phyloP scores from a whole-genome alignment of 805 yeast species.

The Nakazawaea molendinolei region DNA sequence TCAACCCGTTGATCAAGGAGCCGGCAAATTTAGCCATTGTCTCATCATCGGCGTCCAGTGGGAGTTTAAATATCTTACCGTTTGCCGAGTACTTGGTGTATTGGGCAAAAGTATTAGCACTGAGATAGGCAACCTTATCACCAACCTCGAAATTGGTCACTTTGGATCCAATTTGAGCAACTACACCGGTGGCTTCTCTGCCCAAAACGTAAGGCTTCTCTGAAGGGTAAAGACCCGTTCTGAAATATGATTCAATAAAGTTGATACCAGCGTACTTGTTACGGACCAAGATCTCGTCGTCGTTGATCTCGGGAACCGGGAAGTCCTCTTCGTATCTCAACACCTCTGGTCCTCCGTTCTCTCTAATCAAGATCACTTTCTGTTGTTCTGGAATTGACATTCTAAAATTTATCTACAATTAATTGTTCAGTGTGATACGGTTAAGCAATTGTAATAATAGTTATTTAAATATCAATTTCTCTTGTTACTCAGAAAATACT shows the following conservation, averaged over 20 bases:
- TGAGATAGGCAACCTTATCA: conserved; percentile 59
- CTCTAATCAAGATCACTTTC: conserved; percentile 47
- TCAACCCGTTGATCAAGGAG: conserved; percentile 62
- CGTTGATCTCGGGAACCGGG: conserved; percentile 52
- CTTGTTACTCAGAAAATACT: too few relatives aligned
- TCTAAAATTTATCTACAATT: not conserved
- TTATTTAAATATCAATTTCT: not conserved
- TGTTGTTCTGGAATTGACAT: conserved; percentile 46
- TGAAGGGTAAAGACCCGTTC: conserved; percentile 69
- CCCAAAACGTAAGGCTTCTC: conserved; percentile 62
- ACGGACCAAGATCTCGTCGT: conserved; percentile 60
- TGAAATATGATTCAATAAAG: conserved; percentile 76
- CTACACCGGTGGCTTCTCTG: conserved; percentile 61
- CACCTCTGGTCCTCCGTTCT: conserved; percentile 53
- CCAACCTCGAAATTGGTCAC: conserved; percentile 56
- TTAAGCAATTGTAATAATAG: too few relatives aligned
- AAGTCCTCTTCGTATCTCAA: conserved; percentile 46
- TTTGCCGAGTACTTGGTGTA: conserved; percentile 45
- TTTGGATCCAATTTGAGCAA: conserved; percentile 55
- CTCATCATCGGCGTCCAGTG: conserved; percentile 40
- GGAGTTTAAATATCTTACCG: conserved; percentile 40
- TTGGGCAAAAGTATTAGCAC: conserved; percentile 60
- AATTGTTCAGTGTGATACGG: too few relatives aligned
- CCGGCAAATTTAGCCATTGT: conserved; percentile 53
- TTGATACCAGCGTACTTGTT: conserved; percentile 77